Conservation (phyloP, 164 flowering plant species). For the Piper betle region DNA sequence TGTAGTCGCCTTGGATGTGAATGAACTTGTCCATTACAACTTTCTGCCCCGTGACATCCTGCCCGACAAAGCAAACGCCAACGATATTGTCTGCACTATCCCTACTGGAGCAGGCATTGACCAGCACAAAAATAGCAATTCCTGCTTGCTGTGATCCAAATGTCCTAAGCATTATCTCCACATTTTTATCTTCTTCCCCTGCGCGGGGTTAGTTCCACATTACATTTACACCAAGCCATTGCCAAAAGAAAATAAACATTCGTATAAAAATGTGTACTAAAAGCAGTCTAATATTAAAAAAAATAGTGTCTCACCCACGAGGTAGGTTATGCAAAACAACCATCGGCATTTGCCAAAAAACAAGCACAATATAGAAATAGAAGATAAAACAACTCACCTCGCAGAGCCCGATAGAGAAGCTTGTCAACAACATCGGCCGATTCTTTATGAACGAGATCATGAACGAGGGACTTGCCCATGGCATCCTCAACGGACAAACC, state of each 20-base stretch:
- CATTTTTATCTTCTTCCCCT: conserved; percentile 16
- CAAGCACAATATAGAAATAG: too few species aligned
- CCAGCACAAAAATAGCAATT: conserved; percentile 4
- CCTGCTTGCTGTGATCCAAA: not conserved
- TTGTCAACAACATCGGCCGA: conserved; percentile 5
- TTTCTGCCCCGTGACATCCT: conserved; percentile 14
- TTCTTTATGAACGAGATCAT: conserved; percentile 6
- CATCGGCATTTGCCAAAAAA: too few species aligned
- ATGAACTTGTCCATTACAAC: conserved; percentile 10
- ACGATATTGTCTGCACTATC: conserved; percentile 6
- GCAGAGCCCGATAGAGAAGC: not conserved
- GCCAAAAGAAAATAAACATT: too few species aligned
- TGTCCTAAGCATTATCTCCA: conserved; percentile 9
- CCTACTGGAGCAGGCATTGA: conserved; percentile 16
- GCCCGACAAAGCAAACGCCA: conserved; percentile 17
- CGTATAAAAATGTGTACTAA: too few species aligned
- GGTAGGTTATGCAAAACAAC: too few species aligned
- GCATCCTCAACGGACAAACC: conserved; percentile 7
- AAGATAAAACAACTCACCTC: too few species aligned
- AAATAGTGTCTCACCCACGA: too few species aligned
- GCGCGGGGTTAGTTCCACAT: not conserved
- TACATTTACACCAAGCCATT: too few species aligned
- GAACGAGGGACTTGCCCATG: conserved; percentile 7
- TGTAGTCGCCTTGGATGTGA: conserved; percentile 14
- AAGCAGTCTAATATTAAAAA: too few species aligned